Evolutionary conservation across 192 early-diverging fungal genomes (phyloP), one percentile per base, ranked within the genome.

Genomic region (Coemansia pectinata): DNA sequence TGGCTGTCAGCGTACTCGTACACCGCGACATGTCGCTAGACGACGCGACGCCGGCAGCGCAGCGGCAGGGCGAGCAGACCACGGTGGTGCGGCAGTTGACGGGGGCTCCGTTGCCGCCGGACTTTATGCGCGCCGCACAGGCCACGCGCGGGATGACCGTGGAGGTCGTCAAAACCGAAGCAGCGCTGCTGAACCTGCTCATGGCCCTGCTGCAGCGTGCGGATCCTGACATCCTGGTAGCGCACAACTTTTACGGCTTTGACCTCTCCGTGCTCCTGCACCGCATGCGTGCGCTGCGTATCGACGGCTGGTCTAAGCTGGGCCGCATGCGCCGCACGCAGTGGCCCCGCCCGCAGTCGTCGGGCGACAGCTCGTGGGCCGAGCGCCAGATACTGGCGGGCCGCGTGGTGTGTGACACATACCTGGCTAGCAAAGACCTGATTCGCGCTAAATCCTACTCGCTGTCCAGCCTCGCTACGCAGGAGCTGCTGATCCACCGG

Each of bases 211-310:
- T 99, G 42, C 87, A 94, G 44, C 74, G 77, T 21, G 36, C 76
- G 11, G 98, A 99, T 66, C 96, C 98, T 0, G 98, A 99, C 81
- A 84, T 99, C 0, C 79, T 99, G 63, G 91, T 96, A 9, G 94
- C 96, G 17, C 98, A 99, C 85, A 98, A 98, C 67, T 94, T 99
- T 84, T 87, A 94, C 65, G 96, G 96, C 12, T 96, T 97, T 72
- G 94, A 94, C 71, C 83, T 99, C 34, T 95, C 96, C 67, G 91
- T 98, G 9, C 81, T 99, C 2, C 78, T 98, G 52, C 93, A 96
- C 72, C 92, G 98, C 27, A 93, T 98, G 93, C 95, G 94, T 65
- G 85, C 77, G n/a, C 83, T 88, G 29, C 90, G 88, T 5, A 87
- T 87, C 8, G 86, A 88, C 40, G 82, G 89, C 36, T 99, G 98